Conservation (phyloP, 2,329 filamentous ascomycete species). For the Ceratocystiopsis minuta region DNA sequence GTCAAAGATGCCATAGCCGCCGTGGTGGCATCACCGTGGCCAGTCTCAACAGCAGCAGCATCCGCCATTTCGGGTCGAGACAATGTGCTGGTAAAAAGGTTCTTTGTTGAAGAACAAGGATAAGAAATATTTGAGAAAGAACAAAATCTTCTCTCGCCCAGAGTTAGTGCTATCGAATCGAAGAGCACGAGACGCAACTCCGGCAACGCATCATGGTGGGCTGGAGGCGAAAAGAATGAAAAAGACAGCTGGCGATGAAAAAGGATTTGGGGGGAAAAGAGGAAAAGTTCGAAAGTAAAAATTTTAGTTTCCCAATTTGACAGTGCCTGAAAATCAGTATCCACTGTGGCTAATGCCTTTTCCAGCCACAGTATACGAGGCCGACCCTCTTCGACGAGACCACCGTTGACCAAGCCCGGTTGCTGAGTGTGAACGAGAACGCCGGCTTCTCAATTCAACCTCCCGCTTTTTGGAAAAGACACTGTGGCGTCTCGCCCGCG, state of each 20-base stretch:
- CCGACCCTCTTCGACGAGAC: no score
- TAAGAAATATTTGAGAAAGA: background rate
- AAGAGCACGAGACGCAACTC: conserved; percentile 3
- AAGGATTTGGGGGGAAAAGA: background rate
- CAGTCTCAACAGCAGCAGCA: background rate
- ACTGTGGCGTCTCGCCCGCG: no score
- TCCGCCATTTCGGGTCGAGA: conserved; percentile 5
- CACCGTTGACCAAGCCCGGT: no score
- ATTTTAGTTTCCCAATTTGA: background rate
- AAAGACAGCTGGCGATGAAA: background rate
- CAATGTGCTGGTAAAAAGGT: background rate
- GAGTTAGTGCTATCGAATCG: conserved; percentile 6
- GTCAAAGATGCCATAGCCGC: conserved; percentile 5
- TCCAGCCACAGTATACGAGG: background rate
- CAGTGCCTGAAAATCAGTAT: background rate
- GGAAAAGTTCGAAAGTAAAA: background rate
- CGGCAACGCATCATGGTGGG: conserved; percentile 8
- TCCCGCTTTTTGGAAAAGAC: no score
- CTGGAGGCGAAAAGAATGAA: conserved; percentile 1
- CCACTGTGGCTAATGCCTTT: background rate
- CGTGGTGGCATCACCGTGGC: conserved; percentile 1
- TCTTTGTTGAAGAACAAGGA: background rate
- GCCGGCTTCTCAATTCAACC: no score
- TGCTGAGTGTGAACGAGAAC: no score
- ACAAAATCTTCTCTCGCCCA: background rate